phyloP scores from a whole-genome alignment of 225 moss, liverwort and hornwort species.

The Bryoerythrophyllum caledonicum region DNA sequence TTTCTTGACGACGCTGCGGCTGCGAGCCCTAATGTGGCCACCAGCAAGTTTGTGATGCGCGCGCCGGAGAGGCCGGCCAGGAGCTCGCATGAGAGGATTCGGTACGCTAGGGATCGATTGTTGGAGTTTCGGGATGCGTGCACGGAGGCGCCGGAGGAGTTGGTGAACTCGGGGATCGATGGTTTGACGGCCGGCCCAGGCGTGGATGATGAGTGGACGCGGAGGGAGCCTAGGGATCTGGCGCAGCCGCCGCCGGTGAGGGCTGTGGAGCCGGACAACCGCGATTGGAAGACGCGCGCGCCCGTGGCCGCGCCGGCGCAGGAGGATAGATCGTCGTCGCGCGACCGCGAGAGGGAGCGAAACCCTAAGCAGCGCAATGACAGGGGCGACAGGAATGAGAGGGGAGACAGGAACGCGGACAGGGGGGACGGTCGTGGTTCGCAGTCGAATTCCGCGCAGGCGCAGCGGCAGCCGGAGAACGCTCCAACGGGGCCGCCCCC shows the following conservation, averaged over 20 bases:
- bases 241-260: constrained; percentile 11
- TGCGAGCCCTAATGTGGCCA: constrained; percentile 28
- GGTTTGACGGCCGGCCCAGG: constrained; percentile 26
- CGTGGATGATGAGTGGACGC: constrained; percentile 24
- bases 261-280: constrained; percentile 27
- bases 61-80: neutral
- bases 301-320: constrained; percentile 30
- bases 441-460: constrained; percentile 45
- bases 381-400: constrained; percentile 30
- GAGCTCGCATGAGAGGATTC: constrained; percentile 24
- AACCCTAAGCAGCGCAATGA: constrained; percentile 53
- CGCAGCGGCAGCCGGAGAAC: constrained; percentile 36
- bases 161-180: constrained; percentile 23
- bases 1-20: neutral
- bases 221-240: constrained; percentile 36
- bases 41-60: constrained; percentile 29
- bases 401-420: constrained; percentile 36
- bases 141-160: constrained; percentile 42
- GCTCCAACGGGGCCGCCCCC: constrained; percentile 28
- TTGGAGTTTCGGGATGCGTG: constrained; percentile 39
- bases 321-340: constrained; percentile 35
- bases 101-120: constrained; percentile 28
- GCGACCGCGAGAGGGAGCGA: constrained; percentile 57
- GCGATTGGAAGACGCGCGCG: constrained; percentile 41
- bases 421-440: constrained; percentile 50